phyloP scores from a whole-genome alignment of 2,329 filamentous ascomycete genomes.

The Cyanodermella asteris region DNA sequence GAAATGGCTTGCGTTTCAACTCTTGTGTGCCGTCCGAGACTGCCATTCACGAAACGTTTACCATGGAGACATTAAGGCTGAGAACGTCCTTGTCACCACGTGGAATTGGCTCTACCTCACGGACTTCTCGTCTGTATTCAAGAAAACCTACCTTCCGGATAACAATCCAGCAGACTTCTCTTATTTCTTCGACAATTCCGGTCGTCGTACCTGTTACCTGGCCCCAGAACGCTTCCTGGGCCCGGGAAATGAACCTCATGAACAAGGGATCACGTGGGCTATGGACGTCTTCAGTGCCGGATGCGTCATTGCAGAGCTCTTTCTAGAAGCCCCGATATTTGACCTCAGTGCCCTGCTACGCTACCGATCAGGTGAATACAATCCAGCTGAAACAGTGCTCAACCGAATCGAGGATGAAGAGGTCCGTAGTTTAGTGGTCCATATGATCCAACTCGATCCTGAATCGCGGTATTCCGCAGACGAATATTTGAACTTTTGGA shows the following conservation, averaged over 20 bases:
- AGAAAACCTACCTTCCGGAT: constrained; percentile 79
- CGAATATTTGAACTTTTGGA: constrained; percentile 83
- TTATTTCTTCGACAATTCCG: constrained; percentile 90
- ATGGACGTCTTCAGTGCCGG: constrained; percentile 98
- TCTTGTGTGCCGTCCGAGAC: constrained; percentile 78
- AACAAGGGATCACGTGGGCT: constrained; percentile 54
- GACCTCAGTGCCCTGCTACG: constrained; percentile 90
- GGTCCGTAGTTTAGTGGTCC: constrained; percentile 68
- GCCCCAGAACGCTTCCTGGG: constrained; percentile 81
- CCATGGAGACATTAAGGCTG: constrained; percentile 96
- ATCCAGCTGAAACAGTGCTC: constrained; percentile 59
- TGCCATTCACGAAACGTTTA: constrained; percentile 77
- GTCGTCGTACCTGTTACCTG: constrained; percentile 77
- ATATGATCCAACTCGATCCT: constrained; percentile 92
- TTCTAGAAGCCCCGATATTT: constrained; percentile 90
- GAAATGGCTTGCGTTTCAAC: constrained; percentile 93
- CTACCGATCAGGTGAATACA: constrained; percentile 80
- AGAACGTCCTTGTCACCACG: constrained; percentile 89
- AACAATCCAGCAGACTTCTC: constrained; percentile 96
- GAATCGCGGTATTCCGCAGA: constrained; percentile 82
- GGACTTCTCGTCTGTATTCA: constrained; percentile 94
- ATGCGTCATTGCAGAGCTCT: constrained; percentile 90
- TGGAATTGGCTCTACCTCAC: constrained; percentile 98
- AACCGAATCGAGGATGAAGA: constrained; percentile 73
- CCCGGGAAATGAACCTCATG: constrained; percentile 42